phyloP scores from a whole-genome alignment of 2,329 filamentous ascomycete species.

The Claviceps fusiformis region DNA sequence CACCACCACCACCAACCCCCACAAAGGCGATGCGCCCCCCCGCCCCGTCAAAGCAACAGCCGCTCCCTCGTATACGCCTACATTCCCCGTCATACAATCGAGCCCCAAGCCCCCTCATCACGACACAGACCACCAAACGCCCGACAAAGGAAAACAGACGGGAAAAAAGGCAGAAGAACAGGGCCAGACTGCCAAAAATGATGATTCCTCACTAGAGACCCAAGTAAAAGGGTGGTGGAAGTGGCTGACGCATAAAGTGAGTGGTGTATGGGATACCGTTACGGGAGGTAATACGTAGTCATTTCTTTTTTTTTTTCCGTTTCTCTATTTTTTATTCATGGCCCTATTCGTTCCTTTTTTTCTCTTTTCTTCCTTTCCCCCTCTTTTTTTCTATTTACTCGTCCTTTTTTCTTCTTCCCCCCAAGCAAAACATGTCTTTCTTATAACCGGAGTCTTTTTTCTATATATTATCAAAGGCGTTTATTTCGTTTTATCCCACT shows the following conservation, averaged over 20 bases:
- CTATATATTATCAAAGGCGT: too few species aligned
- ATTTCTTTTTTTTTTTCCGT: neutral
- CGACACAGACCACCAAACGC: neutral
- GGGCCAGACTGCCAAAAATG: constrained; percentile 5
- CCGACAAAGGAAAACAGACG: neutral
- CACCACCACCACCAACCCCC: neutral
- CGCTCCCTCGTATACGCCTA: neutral
- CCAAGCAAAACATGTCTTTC: too few species aligned
- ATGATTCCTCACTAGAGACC: constrained; percentile 14
- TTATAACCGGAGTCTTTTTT: too few species aligned
- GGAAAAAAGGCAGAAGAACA: neutral
- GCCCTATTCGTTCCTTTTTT: neutral
- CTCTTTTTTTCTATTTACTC: neutral
- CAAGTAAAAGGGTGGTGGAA: constrained; percentile 31
- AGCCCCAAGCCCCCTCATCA: neutral
- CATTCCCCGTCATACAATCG: neutral
- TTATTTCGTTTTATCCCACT: too few species aligned
- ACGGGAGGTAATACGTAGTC: constrained; percentile 9
- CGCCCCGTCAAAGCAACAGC: constrained; percentile 1
- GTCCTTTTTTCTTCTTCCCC: too few species aligned
- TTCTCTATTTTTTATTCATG: neutral
- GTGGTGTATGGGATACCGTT: constrained; percentile 32
- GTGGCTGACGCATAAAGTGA: constrained; percentile 37
- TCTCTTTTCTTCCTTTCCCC: neutral
- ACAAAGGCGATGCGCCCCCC: neutral